Conservation (phyloP, 495 filamentous ascomycete genomes). For the Letharia columbiana region DNA sequence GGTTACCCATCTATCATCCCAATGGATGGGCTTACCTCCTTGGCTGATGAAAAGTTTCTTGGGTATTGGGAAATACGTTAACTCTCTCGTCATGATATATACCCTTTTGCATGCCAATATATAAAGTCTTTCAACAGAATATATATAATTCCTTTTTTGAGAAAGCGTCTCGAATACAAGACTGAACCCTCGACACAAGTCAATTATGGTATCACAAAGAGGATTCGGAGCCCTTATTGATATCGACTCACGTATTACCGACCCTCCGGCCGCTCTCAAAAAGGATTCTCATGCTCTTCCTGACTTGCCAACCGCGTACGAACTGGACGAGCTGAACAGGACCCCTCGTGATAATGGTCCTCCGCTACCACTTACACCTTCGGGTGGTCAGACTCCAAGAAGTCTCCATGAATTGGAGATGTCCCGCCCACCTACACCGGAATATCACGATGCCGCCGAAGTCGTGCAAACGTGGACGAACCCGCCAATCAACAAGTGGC, state of each 20-base stretch:
- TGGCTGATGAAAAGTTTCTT: neutral
- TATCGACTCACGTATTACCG: slow-evolving; percentile 29
- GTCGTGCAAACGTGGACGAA: slow-evolving; percentile 43
- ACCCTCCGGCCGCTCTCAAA: slow-evolving; percentile 31
- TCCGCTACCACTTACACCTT: slow-evolving; percentile 18
- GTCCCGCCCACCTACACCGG: slow-evolving; percentile 39
- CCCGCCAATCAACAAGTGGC: slow-evolving; percentile 44
- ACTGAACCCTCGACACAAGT: no score
- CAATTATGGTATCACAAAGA: slow-evolving; percentile 28
- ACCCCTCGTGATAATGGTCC: slow-evolving; percentile 25
- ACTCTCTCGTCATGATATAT: neutral
- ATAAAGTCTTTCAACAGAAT: neutral
- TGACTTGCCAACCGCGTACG: slow-evolving; percentile 27
- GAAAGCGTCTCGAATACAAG: no score
- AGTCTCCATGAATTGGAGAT: slow-evolving; percentile 47
- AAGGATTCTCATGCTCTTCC: slow-evolving; percentile 30
- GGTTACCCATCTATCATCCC: neutral
- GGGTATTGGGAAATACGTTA: neutral
- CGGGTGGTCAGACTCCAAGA: slow-evolving; percentile 31
- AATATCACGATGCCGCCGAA: slow-evolving; percentile 30
- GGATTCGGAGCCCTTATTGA: slow-evolving; percentile 30
- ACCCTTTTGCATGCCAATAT: neutral
- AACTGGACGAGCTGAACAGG: slow-evolving; percentile 33
- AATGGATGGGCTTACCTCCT: neutral
- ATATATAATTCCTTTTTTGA: no score